phyloP scores from a whole-genome alignment of 768 basidiomycete species.

The Amanita subjunquillea region DNA sequence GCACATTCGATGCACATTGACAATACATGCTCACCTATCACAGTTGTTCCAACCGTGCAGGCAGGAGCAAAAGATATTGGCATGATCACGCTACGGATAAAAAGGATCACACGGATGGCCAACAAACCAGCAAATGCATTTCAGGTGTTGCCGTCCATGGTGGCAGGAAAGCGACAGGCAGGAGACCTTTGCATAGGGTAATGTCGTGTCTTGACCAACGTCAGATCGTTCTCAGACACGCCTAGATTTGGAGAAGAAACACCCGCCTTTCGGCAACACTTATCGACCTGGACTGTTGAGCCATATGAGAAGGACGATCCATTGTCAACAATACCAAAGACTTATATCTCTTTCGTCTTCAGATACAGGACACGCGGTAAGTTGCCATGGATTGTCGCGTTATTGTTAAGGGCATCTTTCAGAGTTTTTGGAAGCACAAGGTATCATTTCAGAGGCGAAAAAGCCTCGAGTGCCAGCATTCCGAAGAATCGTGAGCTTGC shows the following conservation, averaged over 20 bases:
- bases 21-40: background rate
- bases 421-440: conserved; percentile 44
- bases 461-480: conserved; percentile 14
- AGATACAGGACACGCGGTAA: conserved; percentile 49
- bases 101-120: conserved; percentile 25
- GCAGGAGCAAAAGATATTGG: conserved; percentile 30
- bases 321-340: conserved; percentile 23
- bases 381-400: conserved; percentile 4
- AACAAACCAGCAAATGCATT: conserved; percentile 32
- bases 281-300: conserved; percentile 43
- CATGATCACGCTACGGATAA: conserved; percentile 43
- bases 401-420: background rate
- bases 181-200: conserved; percentile 42
- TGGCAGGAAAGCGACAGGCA: conserved; percentile 24
- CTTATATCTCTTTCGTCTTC: conserved; percentile 62
- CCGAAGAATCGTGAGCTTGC: conserved; percentile 32
- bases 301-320: conserved; percentile 28
- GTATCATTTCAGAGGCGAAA: conserved; percentile 31
- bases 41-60: conserved; percentile 3
- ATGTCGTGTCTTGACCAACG: conserved; percentile 4
- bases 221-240: conserved; percentile 2
- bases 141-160: conserved; percentile 24
- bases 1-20: conserved; percentile 8
- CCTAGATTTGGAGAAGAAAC: conserved; percentile 40
- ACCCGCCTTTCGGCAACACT: conserved; percentile 26